These are phyloP conservation scores for Leccinum uliginosum DNA, from an alignment of 768 basidiomycete species.

Conservation along the genomic window DNA sequence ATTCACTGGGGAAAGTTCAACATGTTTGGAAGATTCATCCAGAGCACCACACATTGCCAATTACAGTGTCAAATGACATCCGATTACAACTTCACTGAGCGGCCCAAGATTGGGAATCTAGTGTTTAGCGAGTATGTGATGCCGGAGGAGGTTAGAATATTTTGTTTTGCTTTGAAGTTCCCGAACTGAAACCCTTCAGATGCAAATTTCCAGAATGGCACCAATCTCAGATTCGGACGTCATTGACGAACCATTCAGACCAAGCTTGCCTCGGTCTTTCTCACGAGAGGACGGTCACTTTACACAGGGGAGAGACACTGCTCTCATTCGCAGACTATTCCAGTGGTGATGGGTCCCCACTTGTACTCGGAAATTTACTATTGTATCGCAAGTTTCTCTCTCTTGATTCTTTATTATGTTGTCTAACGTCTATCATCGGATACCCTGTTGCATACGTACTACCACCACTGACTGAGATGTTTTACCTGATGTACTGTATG, in stretches of 20 bases:
- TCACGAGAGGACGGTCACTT: conserved; percentile 31
- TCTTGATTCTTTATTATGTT: conserved; percentile 27
- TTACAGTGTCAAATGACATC: conserved; percentile 56
- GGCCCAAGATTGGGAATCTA: conserved; percentile 49
- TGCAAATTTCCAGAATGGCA: conserved; percentile 63
- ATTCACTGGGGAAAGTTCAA: conserved; percentile 98
- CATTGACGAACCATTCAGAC: conserved; percentile 39
- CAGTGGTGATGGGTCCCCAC: conserved; percentile 32
- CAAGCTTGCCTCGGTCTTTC: conserved; percentile 29
- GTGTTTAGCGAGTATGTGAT: conserved; percentile 58
- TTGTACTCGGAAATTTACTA: conserved; percentile 21
- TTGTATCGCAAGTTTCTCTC: conserved; percentile 27
- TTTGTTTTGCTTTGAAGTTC: neutral
- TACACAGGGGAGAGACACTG: conserved; percentile 36
- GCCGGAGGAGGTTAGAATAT: conserved; percentile 56
- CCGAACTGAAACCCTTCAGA: conserved; percentile 34
- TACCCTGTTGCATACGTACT: conserved; percentile 37
- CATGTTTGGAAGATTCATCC: conserved; percentile 85
- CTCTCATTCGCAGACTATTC: conserved; percentile 49
- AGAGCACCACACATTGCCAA: conserved; percentile 75
- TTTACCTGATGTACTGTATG: conserved; percentile 25
- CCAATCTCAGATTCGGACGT: conserved; percentile 42
- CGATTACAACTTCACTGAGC: conserved; percentile 62
- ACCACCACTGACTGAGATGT: conserved; percentile 29
- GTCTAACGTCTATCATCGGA: conserved; percentile 26